Evolutionary conservation across 257 asterid species (phyloP), one percentile per base, ranked within the genome.

Genomic region (Verbascum thapsus): DNA sequence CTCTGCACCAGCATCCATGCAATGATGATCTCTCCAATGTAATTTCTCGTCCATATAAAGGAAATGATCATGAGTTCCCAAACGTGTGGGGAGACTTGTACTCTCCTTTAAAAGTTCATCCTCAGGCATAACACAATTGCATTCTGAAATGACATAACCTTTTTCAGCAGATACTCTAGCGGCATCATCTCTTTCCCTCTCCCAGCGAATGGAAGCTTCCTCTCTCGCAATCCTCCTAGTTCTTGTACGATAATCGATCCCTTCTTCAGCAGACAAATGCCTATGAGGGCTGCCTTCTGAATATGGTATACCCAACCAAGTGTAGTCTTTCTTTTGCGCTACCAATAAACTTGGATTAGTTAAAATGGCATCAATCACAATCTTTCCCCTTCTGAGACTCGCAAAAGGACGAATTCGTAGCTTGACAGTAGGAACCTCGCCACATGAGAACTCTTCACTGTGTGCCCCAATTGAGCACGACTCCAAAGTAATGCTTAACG

Each of bases 1-100:
- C 76, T 94, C 99, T 61, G 84, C 83, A 37, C 94, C 99, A 61
- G 94, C 90, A 78, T 94, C 99, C 97, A 90, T 83, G 80, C 90
- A 84, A 78, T 84, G 97, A 76, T 90, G 99, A 78, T 87, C 99
- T 73, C 95, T 81, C 97, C 96, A 88, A 73, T 82, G 91, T 71
- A 88, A 67, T 75, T 79, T 85, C 76, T 87, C 95, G 37, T 87
- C 99, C 77, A 80, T 74, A 67, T 70, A 84, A 69, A 64, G 83
- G 66, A 87, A 81, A 11, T 82, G 73, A 66, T 80, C 95, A n/a
- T 75, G 81, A 34, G 83, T 75, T 45, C 78, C 83, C 50, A 74
- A 73, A 74, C 91, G 85, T 12, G 71, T 59, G 5, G 82, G 85
- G 54, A 70, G 72, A 69, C 72, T 68, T 47, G 67, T 67, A 52